Base-by-base conservation (phyloP, 306 rosid species). In the Citrullus mucosospermus region DNA sequence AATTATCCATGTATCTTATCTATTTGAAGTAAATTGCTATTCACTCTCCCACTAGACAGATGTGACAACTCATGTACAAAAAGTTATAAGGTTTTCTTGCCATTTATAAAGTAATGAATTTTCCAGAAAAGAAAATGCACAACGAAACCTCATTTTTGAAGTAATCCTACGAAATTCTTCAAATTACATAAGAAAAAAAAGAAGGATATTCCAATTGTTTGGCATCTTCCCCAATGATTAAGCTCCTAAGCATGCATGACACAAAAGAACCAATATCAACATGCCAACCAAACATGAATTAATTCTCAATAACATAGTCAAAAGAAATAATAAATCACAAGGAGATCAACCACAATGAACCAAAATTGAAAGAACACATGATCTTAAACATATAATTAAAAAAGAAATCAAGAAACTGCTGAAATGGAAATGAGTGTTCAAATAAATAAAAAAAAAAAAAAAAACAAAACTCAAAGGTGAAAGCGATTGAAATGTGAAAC, bases 401-500 rank as follows among this genome's bases (percentile, higher is more conserved):
- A 2, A 9, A 22, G 22, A n/a, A n/a, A n/a, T n/a, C n/a, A n/a
- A n/a, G n/a, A n/a, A n/a, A 13, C 15, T n/a, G 12, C 4, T 20
- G 9, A 83, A 41, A 48, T 14, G 17, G 50, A 25, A 32, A 46
- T 48, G 56, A 12, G 2, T 36, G 16, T 20, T 12, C 3, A 46
- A 41, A 67, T 16, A 22, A 22, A 22, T n/a, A 22, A 22, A 22
- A 22, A 22, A 22, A 22, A 22, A 22, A 22, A 9, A 67, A 9
- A 39, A 20, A 18, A 11, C 0, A 14, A 72, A 48, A 15, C 9
- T 14, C 3, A 53, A 53, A 17, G 2, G 5, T 32, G 46, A 32
- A 53, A 74, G 62, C 78, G 48, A 74, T 51, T 32, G 62, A 17
- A 75, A 84, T 66, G 59, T 18, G 8, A 10, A 46, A 78, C 34